Percentiles rank a stretch among this genome's conserved stretches.
These are phyloP conservation scores for Citrullus mucosospermus DNA, from an alignment of 306 rosid genomes.

Conservation along the genomic window DNA sequence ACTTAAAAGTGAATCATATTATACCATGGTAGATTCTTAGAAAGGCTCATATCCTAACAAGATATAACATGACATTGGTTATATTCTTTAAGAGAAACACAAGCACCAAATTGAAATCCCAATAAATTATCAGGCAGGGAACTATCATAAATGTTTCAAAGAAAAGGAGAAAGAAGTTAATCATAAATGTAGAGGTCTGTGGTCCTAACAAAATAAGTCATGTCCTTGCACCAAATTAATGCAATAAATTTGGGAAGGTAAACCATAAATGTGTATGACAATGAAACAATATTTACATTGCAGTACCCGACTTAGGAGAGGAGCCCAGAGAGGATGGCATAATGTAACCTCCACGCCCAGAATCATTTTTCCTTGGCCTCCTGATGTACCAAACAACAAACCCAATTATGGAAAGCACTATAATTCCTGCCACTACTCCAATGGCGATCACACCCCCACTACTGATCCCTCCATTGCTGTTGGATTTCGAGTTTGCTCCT, in stretches of 20 bases:
- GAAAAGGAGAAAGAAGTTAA: no score
- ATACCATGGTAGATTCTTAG: background rate
- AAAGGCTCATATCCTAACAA: background rate
- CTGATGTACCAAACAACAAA: conserved; percentile 49
- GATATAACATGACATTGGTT: background rate
- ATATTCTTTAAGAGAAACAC: background rate
- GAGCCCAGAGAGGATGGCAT: conserved; percentile 42
- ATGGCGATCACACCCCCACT: conserved; percentile 43
- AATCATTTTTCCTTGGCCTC: conserved; percentile 34
- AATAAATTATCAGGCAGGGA: background rate
- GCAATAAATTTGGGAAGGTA: background rate
- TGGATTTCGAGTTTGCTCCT: conserved; percentile 24
- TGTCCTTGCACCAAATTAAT: background rate
- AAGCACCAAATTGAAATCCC: background rate
- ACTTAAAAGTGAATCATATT: background rate
- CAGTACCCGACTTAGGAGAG: conserved; percentile 56
- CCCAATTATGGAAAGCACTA: conserved; percentile 48
- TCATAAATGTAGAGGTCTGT: background rate
- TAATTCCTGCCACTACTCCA: conserved; percentile 27
- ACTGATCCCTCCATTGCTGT: conserved; percentile 26
- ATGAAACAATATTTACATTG: background rate
- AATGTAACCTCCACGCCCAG: conserved; percentile 41
- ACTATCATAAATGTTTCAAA: background rate
- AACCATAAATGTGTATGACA: background rate
- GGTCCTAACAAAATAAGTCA: background rate